Evolutionary conservation across 257 asterid genomes (phyloP).

Genomic region (Fraxinus quadrangulata): DNA sequence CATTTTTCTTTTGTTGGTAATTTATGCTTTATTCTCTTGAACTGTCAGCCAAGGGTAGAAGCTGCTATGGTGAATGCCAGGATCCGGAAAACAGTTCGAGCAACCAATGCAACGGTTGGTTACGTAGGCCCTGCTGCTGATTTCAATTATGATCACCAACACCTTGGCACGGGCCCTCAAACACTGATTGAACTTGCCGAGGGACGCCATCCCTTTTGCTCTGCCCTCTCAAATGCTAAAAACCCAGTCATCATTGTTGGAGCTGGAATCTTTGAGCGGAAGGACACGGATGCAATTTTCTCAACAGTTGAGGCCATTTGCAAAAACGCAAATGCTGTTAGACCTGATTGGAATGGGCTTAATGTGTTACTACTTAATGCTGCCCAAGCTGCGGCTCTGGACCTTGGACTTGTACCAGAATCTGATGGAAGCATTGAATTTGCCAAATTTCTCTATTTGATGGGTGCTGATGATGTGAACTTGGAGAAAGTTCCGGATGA

Average conservation of each 20-base stretch:
- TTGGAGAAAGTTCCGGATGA: slow-evolving; percentile 78
- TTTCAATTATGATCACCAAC: slow-evolving; percentile 87
- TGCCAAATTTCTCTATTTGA: slow-evolving; percentile 79
- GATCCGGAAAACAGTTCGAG: slow-evolving; percentile 80
- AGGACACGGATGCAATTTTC: slow-evolving; percentile 80
- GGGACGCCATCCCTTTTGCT: slow-evolving; percentile 75
- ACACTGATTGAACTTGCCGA: slow-evolving; percentile 71
- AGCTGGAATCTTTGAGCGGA: slow-evolving; percentile 73
- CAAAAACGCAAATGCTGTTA: slow-evolving; percentile 58
- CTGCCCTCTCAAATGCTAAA: slow-evolving; percentile 70
- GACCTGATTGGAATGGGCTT: slow-evolving; percentile 90
- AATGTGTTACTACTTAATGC: slow-evolving; percentile 79
- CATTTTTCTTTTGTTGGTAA: neutral
- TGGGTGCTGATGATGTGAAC: slow-evolving; percentile 93
- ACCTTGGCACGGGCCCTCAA: slow-evolving; percentile 84
- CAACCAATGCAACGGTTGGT: slow-evolving; percentile 86
- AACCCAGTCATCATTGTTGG: slow-evolving; percentile 86
- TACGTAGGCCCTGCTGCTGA: slow-evolving; percentile 83
- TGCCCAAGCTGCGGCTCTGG: slow-evolving; percentile 97
- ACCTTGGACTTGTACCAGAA: slow-evolving; percentile 93
- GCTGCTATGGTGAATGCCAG: slow-evolving; percentile 99
- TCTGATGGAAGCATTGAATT: slow-evolving; percentile 68
- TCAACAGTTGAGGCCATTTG: slow-evolving; percentile 68
- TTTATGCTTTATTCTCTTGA: slow-evolving; percentile 23
- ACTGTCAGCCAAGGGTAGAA: slow-evolving; percentile 88